These are phyloP conservation scores for Pelargonium nanum DNA, from an alignment of 345 rosid species.

Conservation along the genomic window DNA sequence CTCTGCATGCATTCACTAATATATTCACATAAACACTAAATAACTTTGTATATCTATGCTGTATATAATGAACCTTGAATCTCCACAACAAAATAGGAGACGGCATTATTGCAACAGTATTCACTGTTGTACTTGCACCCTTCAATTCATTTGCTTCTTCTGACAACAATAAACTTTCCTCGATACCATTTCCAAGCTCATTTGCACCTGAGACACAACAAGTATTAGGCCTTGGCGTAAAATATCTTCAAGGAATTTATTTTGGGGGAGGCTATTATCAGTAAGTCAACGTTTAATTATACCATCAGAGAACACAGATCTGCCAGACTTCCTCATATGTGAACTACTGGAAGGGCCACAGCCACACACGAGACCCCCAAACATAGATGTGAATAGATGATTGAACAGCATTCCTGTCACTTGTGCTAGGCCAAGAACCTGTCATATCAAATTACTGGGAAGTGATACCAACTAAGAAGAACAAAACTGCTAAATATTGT, in stretches of 20 bases:
- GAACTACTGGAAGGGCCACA: conserved; percentile 47
- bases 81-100: conserved; percentile 66
- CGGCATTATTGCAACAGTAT: conserved; percentile 45
- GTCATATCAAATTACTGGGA: neutral
- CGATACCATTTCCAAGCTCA: conserved; percentile 44
- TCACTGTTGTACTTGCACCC: conserved; percentile 29
- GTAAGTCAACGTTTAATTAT: conserved; percentile 19
- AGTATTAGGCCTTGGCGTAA: conserved; percentile 5
- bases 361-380: conserved; percentile 45
- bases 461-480: neutral
- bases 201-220: conserved; percentile 20
- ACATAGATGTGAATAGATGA: conserved; percentile 37
- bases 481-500: no score
- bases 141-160: conserved; percentile 37
- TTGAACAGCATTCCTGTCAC: neutral
- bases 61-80: conserved; percentile 51
- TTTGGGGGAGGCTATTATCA: neutral
- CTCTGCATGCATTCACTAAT: neutral
- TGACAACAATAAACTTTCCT: conserved; percentile 35
- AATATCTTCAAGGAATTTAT: neutral
- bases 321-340: conserved; percentile 76
- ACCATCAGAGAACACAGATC: conserved; percentile 48
- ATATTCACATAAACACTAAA: neutral
- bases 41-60: conserved; percentile 5
- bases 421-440: neutral